Conservation (phyloP, 2,329 filamentous ascomycete species). For the Stemphylium beticola region DNA sequence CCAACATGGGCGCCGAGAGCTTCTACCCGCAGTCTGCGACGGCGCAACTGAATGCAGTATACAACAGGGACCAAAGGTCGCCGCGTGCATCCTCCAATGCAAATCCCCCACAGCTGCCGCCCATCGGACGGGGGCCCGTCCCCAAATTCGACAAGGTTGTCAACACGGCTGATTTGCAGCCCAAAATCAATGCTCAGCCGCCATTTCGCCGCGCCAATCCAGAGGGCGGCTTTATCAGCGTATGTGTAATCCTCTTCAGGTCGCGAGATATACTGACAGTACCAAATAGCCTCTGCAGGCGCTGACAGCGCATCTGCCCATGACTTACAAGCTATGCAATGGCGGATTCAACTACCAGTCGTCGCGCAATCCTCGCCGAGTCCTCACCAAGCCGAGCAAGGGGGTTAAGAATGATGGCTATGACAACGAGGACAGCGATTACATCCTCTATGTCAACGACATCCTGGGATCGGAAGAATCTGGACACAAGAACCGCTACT, state of each 20-base stretch:
- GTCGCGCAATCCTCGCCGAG: conserved; percentile 90
- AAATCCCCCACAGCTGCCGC: conserved; percentile 56
- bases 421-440: conserved; percentile 98
- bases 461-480: conserved; percentile 97
- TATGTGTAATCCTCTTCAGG: conserved; percentile 56
- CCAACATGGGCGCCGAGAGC: conserved; percentile 71
- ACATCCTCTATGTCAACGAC: conserved; percentile 98
- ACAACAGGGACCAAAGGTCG: conserved; percentile 60
- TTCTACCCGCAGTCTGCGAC: conserved; percentile 75
- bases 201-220: conserved; percentile 92
- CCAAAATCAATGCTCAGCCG: conserved; percentile 85
- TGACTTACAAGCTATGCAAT: conserved; percentile 98
- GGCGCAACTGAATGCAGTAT: conserved; percentile 72
- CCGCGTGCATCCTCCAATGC: conserved; percentile 52
- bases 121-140: conserved; percentile 68
- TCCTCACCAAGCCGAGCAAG: conserved; percentile 98
- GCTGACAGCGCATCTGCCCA: conserved; percentile 87
- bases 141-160: conserved; percentile 86
- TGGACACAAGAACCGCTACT: conserved; percentile 97
- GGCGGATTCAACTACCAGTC: conserved; percentile 98
- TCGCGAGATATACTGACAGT: conserved; percentile 24
- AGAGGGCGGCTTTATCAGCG: conserved; percentile 97
- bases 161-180: conserved; percentile 74
- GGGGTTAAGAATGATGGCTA: conserved; percentile 98
- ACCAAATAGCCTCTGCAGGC: conserved; percentile 82